Evolutionary conservation across 2,329 filamentous ascomycete genomes (phyloP).

Genomic region (Hymenoscyphus occultus): DNA sequence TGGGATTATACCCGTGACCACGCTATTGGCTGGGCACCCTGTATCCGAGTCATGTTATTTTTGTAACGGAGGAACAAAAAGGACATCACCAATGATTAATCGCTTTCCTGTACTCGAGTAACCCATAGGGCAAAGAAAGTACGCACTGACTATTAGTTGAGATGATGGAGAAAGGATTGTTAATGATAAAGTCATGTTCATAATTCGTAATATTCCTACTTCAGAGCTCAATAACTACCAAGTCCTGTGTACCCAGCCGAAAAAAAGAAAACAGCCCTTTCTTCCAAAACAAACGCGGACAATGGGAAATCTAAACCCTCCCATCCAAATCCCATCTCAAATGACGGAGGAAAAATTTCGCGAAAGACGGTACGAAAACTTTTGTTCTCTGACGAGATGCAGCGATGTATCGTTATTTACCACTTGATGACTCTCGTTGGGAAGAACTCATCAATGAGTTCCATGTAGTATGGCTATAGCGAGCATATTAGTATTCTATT

Average conservation of each 20-base stretch:
- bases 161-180: too few relatives aligned
- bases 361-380: not conserved
- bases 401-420: slow-evolving; percentile 41
- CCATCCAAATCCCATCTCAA: not conserved
- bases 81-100: too few relatives aligned
- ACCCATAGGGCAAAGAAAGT: too few relatives aligned
- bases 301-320: not conserved
- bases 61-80: too few relatives aligned
- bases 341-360: not conserved
- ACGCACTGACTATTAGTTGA: too few relatives aligned
- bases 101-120: too few relatives aligned
- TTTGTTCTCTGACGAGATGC: not conserved
- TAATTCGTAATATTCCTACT: too few relatives aligned
- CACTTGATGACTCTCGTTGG: slow-evolving; percentile 66
- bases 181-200: too few relatives aligned
- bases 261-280: too few relatives aligned
- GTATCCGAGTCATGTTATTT: not conserved
- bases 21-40: not conserved
- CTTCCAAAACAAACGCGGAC: not conserved
- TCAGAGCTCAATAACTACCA: too few relatives aligned
- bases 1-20: not conserved
- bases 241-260: too few relatives aligned
- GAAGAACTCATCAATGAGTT: slow-evolving; percentile 73
- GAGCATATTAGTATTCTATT: slow-evolving; percentile 13
- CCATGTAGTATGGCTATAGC: slow-evolving; percentile 64